These are phyloP conservation scores for Botryotinia calthae DNA, from an alignment of 2,329 filamentous ascomycete species.

Conservation along the genomic window DNA sequence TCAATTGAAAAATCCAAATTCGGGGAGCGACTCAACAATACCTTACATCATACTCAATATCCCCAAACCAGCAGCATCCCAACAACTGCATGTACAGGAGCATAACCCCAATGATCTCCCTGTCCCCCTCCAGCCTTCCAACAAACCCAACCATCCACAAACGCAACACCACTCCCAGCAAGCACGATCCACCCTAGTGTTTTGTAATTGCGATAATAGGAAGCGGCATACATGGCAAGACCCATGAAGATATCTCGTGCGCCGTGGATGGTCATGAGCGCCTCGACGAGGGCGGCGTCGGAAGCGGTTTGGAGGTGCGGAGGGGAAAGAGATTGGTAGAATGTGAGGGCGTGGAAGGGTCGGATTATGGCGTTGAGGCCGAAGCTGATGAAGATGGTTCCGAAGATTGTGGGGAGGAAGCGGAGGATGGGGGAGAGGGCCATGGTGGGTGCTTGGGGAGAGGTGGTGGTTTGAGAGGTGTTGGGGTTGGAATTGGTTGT, in stretches of 20 bases:
- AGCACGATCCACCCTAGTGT: constrained; percentile 46
- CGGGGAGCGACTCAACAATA: background rate
- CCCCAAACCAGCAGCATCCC: background rate
- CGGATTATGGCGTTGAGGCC: constrained; percentile 42
- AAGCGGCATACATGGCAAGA: constrained; percentile 40
- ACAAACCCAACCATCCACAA: constrained; percentile 48
- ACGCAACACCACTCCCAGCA: constrained; percentile 43
- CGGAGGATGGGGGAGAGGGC: background rate
- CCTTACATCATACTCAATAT: background rate
- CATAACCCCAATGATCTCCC: constrained; percentile 46
- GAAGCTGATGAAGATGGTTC: constrained; percentile 36
- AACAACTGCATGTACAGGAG: background rate
- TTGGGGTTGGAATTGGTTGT: background rate
- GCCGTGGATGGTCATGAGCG: constrained; percentile 48
- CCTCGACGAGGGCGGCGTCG: constrained; percentile 41
- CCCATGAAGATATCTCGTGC: constrained; percentile 51
- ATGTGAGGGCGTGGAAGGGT: constrained; percentile 36
- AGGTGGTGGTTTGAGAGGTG: too few relatives aligned
- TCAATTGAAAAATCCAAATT: background rate
- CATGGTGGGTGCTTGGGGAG: background rate
- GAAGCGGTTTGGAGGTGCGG: background rate
- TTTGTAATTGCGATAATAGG: constrained; percentile 42
- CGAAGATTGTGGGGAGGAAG: constrained; percentile 20
- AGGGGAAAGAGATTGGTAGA: constrained; percentile 37
- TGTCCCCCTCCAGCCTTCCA: constrained; percentile 42